phyloP scores from a whole-genome alignment of 495 filamentous ascomycete genomes.

The Neurospora terricola region DNA sequence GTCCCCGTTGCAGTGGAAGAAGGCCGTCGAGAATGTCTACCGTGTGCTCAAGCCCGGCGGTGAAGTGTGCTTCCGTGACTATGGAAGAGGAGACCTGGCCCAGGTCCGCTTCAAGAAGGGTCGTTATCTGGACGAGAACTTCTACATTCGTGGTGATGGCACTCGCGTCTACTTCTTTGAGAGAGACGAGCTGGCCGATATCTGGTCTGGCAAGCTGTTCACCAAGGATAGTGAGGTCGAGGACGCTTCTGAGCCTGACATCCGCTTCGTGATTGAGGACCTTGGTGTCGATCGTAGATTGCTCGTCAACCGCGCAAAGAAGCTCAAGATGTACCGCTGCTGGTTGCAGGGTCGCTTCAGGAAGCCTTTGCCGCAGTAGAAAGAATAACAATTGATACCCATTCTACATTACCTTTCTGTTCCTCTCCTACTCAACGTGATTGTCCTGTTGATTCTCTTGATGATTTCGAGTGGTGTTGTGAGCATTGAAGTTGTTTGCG shows the following conservation, averaged over 20 bases:
- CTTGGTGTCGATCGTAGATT: slow-evolving; percentile 77
- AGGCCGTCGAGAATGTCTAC: slow-evolving; percentile 72
- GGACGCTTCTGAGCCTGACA: slow-evolving; percentile 13
- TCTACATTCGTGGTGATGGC: slow-evolving; percentile 90
- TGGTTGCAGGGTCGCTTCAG: slow-evolving; percentile 89
- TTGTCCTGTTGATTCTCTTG: too few species aligned
- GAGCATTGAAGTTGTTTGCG: too few species aligned
- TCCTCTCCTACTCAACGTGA: too few species aligned
- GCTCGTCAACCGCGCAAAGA: slow-evolving; percentile 80
- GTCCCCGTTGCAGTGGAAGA: slow-evolving; percentile 71
- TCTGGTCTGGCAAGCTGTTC: slow-evolving; percentile 51
- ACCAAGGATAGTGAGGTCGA: slow-evolving; percentile 9
- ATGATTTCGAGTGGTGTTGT: too few species aligned
- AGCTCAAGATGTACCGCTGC: slow-evolving; percentile 96
- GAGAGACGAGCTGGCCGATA: slow-evolving; percentile 62
- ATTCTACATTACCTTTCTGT: neutral
- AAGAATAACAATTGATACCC: slow-evolving; percentile 14
- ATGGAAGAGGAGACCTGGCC: slow-evolving; percentile 87
- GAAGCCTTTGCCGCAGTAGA: slow-evolving; percentile 37
- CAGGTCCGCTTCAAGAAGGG: slow-evolving; percentile 96
- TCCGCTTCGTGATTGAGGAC: slow-evolving; percentile 57
- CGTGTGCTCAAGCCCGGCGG: slow-evolving; percentile 80
- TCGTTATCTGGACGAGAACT: slow-evolving; percentile 87
- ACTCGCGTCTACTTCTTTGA: slow-evolving; percentile 98
- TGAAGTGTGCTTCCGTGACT: slow-evolving; percentile 85